Conservation (phyloP, 768 basidiomycete genomes). For the Suillus occidentalis region DNA sequence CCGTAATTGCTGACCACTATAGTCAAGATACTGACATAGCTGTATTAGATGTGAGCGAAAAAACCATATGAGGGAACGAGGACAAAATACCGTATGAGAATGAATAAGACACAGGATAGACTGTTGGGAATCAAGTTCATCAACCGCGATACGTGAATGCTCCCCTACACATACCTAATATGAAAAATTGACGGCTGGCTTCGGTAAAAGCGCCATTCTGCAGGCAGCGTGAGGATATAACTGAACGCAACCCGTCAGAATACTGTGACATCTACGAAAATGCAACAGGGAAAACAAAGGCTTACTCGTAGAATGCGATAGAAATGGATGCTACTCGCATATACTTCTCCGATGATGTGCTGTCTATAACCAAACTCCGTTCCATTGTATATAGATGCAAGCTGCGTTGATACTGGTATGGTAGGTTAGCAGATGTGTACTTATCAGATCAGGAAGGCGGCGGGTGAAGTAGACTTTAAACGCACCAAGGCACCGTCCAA, state of each 20-base stretch:
- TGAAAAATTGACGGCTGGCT: conserved; percentile 19
- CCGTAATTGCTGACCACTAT: too few relatives aligned
- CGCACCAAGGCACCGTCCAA: not conserved
- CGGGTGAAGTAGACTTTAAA: too few relatives aligned
- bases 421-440: too few relatives aligned
- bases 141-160: too few relatives aligned
- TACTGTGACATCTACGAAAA: not conserved
- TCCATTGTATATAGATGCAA: not conserved
- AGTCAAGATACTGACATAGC: too few relatives aligned
- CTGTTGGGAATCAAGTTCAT: too few relatives aligned
- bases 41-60: too few relatives aligned
- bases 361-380: not conserved
- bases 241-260: not conserved
- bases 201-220: conserved; percentile 34
- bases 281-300: not conserved
- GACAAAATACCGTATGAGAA: too few relatives aligned
- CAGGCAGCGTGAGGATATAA: conserved; percentile 17
- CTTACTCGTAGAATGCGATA: conserved; percentile 40
- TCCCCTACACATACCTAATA: too few relatives aligned
- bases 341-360: conserved; percentile 26
- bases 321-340: conserved; percentile 37
- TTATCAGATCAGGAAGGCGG: not conserved
- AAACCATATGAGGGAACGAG: too few relatives aligned
- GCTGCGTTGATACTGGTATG: not conserved
- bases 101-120: too few relatives aligned